Conservation (phyloP, 805 yeast species). For the Debaryomyces castellii region DNA sequence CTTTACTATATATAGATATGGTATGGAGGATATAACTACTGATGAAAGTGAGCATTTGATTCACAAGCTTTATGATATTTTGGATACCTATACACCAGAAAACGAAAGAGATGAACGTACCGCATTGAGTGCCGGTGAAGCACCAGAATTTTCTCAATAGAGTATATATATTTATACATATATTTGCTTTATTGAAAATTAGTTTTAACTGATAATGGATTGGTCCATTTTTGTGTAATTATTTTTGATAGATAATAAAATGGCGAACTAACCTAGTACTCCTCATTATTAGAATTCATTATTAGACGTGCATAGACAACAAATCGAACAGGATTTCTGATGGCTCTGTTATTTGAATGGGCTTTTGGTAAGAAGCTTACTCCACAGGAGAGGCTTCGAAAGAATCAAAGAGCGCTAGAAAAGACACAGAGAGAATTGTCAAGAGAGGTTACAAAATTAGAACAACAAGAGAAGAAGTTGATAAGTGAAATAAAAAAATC, state of each 20-base stretch:
- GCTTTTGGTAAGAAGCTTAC: slow-evolving; percentile 90
- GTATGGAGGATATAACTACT: slow-evolving; percentile 58
- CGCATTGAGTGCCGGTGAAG: neutral
- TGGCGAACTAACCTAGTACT: neutral
- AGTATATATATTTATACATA: neutral
- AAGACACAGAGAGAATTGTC: slow-evolving; percentile 92
- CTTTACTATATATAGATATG: slow-evolving; percentile 58
- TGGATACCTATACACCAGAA: slow-evolving; percentile 13
- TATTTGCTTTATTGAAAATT: neutral
- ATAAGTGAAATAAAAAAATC: slow-evolving; percentile 83
- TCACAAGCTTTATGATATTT: slow-evolving; percentile 27
- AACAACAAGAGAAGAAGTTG: slow-evolving; percentile 87
- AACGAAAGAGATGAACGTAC: neutral
- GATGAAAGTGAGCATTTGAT: slow-evolving; percentile 49
- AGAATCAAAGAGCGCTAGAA: slow-evolving; percentile 93
- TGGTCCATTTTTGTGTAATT: neutral
- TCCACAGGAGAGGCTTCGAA: slow-evolving; percentile 92
- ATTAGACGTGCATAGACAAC: too few species aligned
- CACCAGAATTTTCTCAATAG: neutral
- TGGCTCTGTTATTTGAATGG: slow-evolving; percentile 70
- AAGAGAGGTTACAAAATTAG: slow-evolving; percentile 82
- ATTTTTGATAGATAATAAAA: neutral
- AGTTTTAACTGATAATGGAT: neutral
- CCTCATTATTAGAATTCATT: too few species aligned
- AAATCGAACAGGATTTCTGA: slow-evolving; percentile 3